Percentiles rank a stretch among this genome's conserved stretches.
These are phyloP conservation scores for Crucibulum parvulum DNA, from an alignment of 1,284 basidiomycete genomes.

Conservation along the genomic window DNA sequence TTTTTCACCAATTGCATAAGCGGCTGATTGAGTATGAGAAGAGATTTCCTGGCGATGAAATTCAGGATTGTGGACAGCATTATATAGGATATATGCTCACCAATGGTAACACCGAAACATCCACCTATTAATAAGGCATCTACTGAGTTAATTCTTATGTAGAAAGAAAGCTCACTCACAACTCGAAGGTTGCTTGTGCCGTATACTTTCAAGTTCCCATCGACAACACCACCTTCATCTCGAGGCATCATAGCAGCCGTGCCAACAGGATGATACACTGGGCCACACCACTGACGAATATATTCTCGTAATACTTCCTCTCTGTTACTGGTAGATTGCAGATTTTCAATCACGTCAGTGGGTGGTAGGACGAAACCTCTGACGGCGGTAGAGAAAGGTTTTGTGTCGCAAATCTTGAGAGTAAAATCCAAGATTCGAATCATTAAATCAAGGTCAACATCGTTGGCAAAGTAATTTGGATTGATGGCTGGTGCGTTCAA, in stretches of 20 bases:
- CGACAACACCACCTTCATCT: slow-evolving; percentile 59
- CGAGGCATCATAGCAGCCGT: slow-evolving; percentile 55
- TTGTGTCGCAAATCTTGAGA: slow-evolving; percentile 25
- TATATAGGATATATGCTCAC: neutral
- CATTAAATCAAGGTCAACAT: slow-evolving; percentile 43
- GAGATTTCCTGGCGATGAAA: slow-evolving; percentile 5
- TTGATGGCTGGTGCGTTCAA: slow-evolving; percentile 47
- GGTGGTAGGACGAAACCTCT: slow-evolving; percentile 5
- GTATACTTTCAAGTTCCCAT: slow-evolving; percentile 57
- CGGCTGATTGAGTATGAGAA: slow-evolving; percentile 16
- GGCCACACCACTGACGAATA: slow-evolving; percentile 11
- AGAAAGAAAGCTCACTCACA: slow-evolving; percentile 14
- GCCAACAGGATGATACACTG: slow-evolving; percentile 20
- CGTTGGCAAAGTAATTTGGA: slow-evolving; percentile 45
- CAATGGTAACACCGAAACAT: slow-evolving; percentile 17
- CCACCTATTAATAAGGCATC: slow-evolving; percentile 13
- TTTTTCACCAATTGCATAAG: slow-evolving; percentile 33
- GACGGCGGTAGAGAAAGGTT: slow-evolving; percentile 23
- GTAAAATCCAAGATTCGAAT: slow-evolving; percentile 43
- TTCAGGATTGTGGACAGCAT: neutral
- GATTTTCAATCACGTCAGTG: neutral
- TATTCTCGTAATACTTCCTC: slow-evolving; percentile 9
- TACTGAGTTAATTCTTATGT: neutral
- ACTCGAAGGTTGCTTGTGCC: slow-evolving; percentile 49
- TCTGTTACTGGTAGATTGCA: neutral